Evolutionary conservation across 371 early-diverging fungal genomes (phyloP), one percentile per base, ranked within the genome.

Genomic region (Chytridium lagenaria): DNA sequence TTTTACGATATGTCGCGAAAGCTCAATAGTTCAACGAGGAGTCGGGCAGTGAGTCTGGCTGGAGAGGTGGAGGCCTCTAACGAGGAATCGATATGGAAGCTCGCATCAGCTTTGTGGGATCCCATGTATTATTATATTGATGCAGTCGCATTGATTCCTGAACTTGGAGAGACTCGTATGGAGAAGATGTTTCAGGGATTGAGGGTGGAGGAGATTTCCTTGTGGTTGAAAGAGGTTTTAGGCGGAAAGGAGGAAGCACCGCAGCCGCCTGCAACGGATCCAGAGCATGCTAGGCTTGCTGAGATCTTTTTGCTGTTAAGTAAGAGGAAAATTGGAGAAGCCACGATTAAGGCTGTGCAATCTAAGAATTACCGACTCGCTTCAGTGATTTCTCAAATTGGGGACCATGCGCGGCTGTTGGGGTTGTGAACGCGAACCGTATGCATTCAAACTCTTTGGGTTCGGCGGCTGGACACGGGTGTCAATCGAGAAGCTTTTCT

Each of bases 341-440:
- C 94, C 0, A 83, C 88, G n/a, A 73, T 84, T 38, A 82, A 81
- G 3, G 87, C 92, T 1, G 72, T 89, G 0, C 72, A 79, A 31
- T 76, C 82, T 31, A 74, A 84, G 28, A 85, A 93, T 77, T 87
- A 86, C 66, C 84, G 88, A 0, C 80, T 93, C 49, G 92, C 93
- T 0, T 89, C 91, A 12, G 77, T 93, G 23, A 66, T 94, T 22
- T 72, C 90, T 0, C 93, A 93, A 76, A 67, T 88, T 1, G 89
- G 59, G 22, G n/a, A 2, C 63, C 69, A 3, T 64, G 64, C 15
- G 63, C 34, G 50, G 57, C 34, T 1, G 39, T 19, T 34, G 63
- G 38, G 37, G 37, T 28, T 37, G 65, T 61, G 28, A n/a, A n/a
- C n/a, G n/a, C n/a, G n/a, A n/a, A n/a, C n/a, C n/a, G n/a, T n/a